Base-by-base conservation (phyloP, 2,329 filamentous ascomycete species). In the Aspergillus ustus region DNA sequence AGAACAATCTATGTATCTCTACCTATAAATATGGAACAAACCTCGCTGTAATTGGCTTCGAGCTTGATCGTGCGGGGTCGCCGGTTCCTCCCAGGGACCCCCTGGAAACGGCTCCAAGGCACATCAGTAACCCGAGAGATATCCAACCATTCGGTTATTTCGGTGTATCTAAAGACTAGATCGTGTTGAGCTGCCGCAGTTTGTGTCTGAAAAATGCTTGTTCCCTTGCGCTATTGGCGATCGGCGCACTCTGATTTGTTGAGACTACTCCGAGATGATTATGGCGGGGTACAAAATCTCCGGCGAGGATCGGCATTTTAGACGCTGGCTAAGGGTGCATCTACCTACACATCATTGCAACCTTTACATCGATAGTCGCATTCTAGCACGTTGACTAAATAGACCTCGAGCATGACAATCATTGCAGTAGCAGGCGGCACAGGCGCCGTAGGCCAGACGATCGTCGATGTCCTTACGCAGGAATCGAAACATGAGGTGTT, bases 361-460 rank as follows among this genome's bases (percentile, higher is more conserved):
- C 19, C 7, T 46, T 25, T 15, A n/a, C 13, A 46, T n/a, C 44
- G 9, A 19, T 25, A 20, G 19, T 20, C n/a, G 4, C 17, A 25
- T 9, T n/a, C n/a, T 46, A 19, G 1, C 2, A 15, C 20, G 8
- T 46, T n/a, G 9, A 46, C n/a, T 7, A 25, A 15, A 8, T 19
- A 11, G 7, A 28, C 6, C 25, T 52, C 17, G 34, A 62, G 34
- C 4, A 81, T 81, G 80, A 67, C 72, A 15, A 69, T 77, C 20
- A 72, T 84, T 44, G 82, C 80, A 53, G 76, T 84, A 17, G 79
- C 80, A 5, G 82, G 82, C 52, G 82, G 82, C 15, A 79, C 77
- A 0, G 81, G 81, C 25, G 72, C 72, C n/a, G 70, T 84, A 1
- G 82, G 82, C 13, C 76, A 75, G 19, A 77, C 80, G 1, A 73